Percentiles rank a stretch among this genome's conserved stretches.
phyloP scores from a whole-genome alignment of 768 basidiomycete genomes.

The Trametes coccinea region DNA sequence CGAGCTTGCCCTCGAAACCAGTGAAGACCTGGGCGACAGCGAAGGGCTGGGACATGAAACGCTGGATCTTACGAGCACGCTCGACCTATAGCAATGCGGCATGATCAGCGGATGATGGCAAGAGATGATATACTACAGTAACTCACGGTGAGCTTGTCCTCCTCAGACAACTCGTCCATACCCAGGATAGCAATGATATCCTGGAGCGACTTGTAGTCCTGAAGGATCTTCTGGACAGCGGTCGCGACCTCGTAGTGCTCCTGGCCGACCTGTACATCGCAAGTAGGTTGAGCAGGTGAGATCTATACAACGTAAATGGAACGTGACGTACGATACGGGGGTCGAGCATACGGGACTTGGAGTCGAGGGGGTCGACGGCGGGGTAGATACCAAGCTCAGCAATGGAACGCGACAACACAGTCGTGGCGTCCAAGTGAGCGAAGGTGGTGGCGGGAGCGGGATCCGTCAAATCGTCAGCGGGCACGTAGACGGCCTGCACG shows the following conservation, averaged over 20 bases:
- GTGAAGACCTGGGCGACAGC: constrained; percentile 99
- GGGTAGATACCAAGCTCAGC: constrained; percentile 99
- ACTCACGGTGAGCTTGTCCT: constrained; percentile 96
- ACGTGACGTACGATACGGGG: constrained; percentile 84
- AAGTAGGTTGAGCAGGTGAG: neutral
- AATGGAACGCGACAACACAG: constrained; percentile 98
- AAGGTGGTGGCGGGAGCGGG: constrained; percentile 99
- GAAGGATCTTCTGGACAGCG: constrained; percentile 95
- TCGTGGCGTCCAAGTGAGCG: constrained; percentile 99
- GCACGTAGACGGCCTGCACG: constrained; percentile 99
- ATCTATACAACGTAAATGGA: neutral
- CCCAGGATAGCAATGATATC: constrained; percentile 99
- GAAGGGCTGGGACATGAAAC: constrained; percentile 99
- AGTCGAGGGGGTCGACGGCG: constrained; percentile 98
- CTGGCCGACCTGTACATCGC: constrained; percentile 60
- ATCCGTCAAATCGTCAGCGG: constrained; percentile 99
- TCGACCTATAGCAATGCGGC: constrained; percentile 64
- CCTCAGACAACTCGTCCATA: constrained; percentile 99
- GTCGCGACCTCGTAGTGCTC: constrained; percentile 98
- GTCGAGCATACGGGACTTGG: constrained; percentile 99
- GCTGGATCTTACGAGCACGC: constrained; percentile 97
- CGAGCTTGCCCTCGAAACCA: constrained; percentile 97
- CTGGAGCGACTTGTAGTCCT: constrained; percentile 95
- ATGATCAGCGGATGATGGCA: neutral
- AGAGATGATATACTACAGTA: neutral